These are phyloP conservation scores for Plantago rigida DNA, from an alignment of 305 asterid genomes.

Conservation along the genomic window DNA sequence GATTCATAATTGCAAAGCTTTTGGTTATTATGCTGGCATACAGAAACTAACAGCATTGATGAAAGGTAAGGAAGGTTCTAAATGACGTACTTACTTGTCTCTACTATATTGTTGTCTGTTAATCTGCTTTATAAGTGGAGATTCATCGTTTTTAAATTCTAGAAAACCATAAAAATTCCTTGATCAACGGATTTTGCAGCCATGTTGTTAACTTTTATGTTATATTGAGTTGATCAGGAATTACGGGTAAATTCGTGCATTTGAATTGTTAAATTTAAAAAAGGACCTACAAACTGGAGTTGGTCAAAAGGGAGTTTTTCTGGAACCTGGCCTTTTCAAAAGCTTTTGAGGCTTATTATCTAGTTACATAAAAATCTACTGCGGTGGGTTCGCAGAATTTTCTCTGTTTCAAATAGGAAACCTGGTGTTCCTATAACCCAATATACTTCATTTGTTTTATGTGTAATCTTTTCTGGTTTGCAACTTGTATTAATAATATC, in stretches of 20 bases:
- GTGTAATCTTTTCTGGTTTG: background rate
- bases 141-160: constrained; percentile 13
- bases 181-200: too few relatives aligned
- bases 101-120: constrained; percentile 16
- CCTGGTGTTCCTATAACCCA: too few relatives aligned
- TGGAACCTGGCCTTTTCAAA: background rate
- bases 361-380: background rate
- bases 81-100: constrained; percentile 16
- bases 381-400: background rate
- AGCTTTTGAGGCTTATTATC: background rate
- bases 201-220: too few relatives aligned
- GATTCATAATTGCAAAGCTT: constrained; percentile 78
- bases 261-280: too few relatives aligned
- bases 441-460: too few relatives aligned
- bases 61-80: constrained; percentile 54
- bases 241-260: background rate
- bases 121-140: constrained; percentile 17
- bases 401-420: background rate
- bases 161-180: background rate
- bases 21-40: constrained; percentile 76
- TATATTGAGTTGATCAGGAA: too few relatives aligned
- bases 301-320: background rate
- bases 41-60: constrained; percentile 84
- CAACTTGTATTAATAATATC: background rate
- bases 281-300: background rate